Evolutionary conservation across 1,284 basidiomycete species (phyloP).

Genomic region (Filobasidium uniguttulatum): DNA sequence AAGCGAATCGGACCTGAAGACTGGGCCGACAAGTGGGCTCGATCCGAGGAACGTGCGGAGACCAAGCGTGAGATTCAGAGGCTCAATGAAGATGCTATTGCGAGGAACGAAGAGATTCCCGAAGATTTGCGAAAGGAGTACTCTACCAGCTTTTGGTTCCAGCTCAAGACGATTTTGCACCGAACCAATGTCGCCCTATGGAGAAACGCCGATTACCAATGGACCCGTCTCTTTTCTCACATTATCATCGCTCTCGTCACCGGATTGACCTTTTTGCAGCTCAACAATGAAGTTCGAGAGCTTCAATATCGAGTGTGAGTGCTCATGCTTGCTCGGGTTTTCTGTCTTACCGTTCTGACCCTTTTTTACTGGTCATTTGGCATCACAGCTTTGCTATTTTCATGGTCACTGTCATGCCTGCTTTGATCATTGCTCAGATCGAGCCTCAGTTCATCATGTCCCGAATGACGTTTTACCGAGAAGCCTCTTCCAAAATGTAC

Average conservation of each 20-base stretch:
- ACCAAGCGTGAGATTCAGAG: constrained; percentile 36
- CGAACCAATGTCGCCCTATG: constrained; percentile 66
- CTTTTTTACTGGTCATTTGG: neutral
- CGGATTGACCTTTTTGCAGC: constrained; percentile 69
- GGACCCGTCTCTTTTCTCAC: constrained; percentile 67
- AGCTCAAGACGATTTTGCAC: constrained; percentile 57
- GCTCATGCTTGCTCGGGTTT: constrained; percentile 55
- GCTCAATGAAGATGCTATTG: constrained; percentile 39
- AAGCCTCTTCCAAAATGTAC: constrained; percentile 42
- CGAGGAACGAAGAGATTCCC: constrained; percentile 29
- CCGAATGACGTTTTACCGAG: constrained; percentile 53
- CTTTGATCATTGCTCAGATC: constrained; percentile 41
- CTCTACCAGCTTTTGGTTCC: constrained; percentile 61
- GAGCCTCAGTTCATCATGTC: constrained; percentile 77
- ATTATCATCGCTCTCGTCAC: constrained; percentile 63
- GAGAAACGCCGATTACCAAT: constrained; percentile 55
- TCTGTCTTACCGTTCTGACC: constrained; percentile 2
- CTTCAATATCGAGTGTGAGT: constrained; percentile 78
- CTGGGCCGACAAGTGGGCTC: constrained; percentile 63
- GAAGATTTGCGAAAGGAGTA: constrained; percentile 22
- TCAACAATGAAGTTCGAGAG: constrained; percentile 52
- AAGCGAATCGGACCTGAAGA: constrained; percentile 52
- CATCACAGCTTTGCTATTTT: constrained; percentile 28
- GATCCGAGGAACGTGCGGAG: constrained; percentile 37
- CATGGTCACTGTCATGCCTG: constrained; percentile 26